phyloP scores from a whole-genome alignment of 176 grass and related monocot species.

The Hyparrhenia diplandra region DNA sequence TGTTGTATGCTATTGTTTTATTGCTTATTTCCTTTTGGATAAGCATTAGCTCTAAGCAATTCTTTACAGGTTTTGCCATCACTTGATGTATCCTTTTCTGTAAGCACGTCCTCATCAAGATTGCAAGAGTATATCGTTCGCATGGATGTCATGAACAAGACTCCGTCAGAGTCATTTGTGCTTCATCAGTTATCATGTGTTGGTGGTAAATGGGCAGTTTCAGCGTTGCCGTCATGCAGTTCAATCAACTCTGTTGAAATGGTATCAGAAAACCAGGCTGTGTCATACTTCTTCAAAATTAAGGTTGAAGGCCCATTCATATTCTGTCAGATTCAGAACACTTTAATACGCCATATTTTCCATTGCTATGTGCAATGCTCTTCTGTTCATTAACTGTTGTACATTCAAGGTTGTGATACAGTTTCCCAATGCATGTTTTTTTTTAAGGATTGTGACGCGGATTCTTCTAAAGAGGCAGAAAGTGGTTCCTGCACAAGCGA shows the following conservation, averaged over 20 bases:
- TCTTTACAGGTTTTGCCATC: conserved; percentile 74
- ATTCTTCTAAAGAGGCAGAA: conserved; percentile 38
- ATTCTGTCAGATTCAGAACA: not conserved
- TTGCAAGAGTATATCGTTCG: conserved; percentile 82
- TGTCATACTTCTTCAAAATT: conserved; percentile 93
- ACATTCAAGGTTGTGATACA: conserved; percentile 6
- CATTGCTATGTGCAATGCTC: conserved; percentile 5
- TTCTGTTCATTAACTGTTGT: not conserved
- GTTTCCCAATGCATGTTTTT: conserved; percentile 12
- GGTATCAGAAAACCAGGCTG: conserved; percentile 58
- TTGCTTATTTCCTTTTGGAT: not conserved
- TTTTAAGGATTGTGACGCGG: conserved; percentile 57
- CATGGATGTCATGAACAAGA: conserved; percentile 80
- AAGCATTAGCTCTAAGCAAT: not conserved
- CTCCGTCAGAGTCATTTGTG: conserved; percentile 56
- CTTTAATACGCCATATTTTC: conserved; percentile 5
- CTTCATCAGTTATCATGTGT: conserved; percentile 87
- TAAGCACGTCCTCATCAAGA: conserved; percentile 73
- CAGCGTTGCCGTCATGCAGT: conserved; percentile 52
- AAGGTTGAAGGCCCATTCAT: conserved; percentile 52
- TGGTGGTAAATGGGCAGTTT: conserved; percentile 68
- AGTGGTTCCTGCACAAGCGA: conserved; percentile 43
- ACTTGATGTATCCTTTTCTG: conserved; percentile 71
- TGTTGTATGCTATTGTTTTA: not conserved
- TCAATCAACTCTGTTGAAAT: conserved; percentile 57